A percentile compares a stretch with the other conserved stretches of the same genome.
phyloP scores from a whole-genome alignment of 371 early-diverging fungal species.

The Mucor velutinosus region DNA sequence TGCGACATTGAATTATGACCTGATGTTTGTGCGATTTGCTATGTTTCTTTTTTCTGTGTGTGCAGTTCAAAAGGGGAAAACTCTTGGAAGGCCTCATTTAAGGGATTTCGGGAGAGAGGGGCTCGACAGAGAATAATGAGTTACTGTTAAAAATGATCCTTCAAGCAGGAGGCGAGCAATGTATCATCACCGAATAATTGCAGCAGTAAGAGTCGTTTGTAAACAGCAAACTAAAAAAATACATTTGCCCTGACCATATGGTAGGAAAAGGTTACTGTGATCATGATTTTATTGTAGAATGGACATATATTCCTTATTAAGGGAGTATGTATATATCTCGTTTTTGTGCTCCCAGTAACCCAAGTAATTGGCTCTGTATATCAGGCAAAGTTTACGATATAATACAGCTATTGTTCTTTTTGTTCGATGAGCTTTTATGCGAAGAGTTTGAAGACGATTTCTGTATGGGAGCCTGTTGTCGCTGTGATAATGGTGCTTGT shows the following conservation, averaged over 20 bases:
- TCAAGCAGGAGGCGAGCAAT: neutral
- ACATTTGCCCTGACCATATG: neutral
- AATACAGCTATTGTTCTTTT: constrained; percentile 6
- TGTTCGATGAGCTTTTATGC: neutral
- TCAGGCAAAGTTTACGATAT: neutral
- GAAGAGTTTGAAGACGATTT: neutral
- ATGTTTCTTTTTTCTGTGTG: neutral
- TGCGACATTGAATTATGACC: neutral
- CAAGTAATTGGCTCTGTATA: neutral
- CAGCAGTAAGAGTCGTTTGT: neutral
- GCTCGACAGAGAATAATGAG: neutral
- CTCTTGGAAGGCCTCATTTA: neutral
- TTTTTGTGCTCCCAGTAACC: neutral
- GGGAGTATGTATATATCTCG: neutral
- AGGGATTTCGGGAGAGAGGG: neutral
- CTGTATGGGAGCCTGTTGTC: neutral
- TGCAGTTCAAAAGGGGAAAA: neutral
- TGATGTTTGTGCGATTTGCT: neutral
- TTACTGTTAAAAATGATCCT: too few relatives aligned
- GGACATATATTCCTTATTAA: neutral
- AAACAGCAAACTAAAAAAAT: neutral
- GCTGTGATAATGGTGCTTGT: neutral
- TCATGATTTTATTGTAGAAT: neutral
- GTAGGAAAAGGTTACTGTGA: neutral
- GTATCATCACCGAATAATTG: neutral